phyloP scores from a whole-genome alignment of 2,329 filamentous ascomycete species.

The Scedosporium boydii region DNA sequence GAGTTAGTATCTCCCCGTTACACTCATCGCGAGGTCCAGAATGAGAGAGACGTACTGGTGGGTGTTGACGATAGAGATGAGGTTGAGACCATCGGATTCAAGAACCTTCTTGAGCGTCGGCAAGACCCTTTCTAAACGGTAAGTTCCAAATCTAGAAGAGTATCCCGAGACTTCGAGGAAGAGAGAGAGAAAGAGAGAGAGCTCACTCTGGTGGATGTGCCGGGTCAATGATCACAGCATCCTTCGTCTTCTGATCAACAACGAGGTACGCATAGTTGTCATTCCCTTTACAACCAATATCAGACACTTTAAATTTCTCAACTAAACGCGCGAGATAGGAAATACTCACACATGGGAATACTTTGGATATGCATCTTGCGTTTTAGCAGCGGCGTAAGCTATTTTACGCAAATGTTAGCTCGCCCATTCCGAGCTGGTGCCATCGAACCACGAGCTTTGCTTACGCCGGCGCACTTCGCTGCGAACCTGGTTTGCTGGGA shows the following conservation, averaged over 20 bases:
- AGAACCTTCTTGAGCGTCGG: constrained; percentile 66
- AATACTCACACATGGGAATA: constrained; percentile 7
- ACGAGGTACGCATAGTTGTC: constrained; percentile 85
- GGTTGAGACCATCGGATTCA: constrained; percentile 61
- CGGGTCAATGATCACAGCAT: constrained; percentile 71
- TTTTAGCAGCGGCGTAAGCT: background rate
- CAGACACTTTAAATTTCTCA: background rate
- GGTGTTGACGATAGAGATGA: constrained; percentile 89
- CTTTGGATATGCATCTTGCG: constrained; percentile 7
- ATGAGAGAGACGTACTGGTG: constrained; percentile 66
- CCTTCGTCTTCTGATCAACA: constrained; percentile 67
- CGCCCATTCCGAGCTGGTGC: background rate
- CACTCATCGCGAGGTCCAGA: background rate
- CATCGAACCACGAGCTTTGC: background rate
- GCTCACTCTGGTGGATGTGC: constrained; percentile 67
- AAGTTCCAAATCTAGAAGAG: background rate
- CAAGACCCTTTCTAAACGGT: constrained; percentile 34
- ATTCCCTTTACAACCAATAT: constrained; percentile 4
- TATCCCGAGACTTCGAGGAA: background rate
- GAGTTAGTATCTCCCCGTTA: background rate
- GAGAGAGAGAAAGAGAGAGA: background rate
- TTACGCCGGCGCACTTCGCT: background rate
- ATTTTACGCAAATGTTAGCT: background rate
- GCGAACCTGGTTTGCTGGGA: background rate
- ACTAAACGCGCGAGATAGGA: background rate